Base-by-base conservation (phyloP, 2,329 filamentous ascomycete species). In the Chaetomiaceae sp. region DNA sequence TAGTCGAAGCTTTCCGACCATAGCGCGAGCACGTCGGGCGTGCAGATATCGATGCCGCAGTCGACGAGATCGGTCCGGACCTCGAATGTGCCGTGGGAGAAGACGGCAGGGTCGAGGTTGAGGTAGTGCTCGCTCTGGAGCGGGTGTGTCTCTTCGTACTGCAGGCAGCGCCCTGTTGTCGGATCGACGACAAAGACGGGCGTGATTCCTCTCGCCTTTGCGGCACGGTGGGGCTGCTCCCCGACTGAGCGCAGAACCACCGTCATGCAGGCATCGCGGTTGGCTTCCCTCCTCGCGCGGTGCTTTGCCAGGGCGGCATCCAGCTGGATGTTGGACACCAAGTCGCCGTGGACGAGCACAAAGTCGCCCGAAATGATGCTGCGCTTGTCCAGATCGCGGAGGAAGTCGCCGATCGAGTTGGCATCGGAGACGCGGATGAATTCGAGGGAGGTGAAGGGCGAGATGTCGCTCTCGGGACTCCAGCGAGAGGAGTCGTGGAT, bases 261-360 rank as follows among this genome's bases (percentile, higher is more conserved):
- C 3, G 93, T 99, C 93, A 99, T 97, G 69, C 96, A 96, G 33
- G 92, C 90, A 66, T 95, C 92, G 63, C 93, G 92, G 71, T 95
- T 89, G 48, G 84, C 83, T 63, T 85, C 81, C 53, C 90, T 82
- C 53, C 93, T 85, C 49, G 85, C 85, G 54, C 88, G 83, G 67
- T 99, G 93, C 47, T 82, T 83, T 3, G 83, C 81, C 45, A 99
- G 72, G 8, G 87, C 86, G 42, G 76, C 75, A 55, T 92, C 89
- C n/a, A 99, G 82, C 16, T 86, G 81, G 50, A 97, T 74, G 64
- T 96, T 97, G 58, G 89, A 88, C 44, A 99, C 84, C 21, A 97
- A 78, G 66, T 99, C 93, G 50, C 92, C 92, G 66, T 95, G 91
- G 2, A 97, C 89, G 8, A 95, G 74, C 30, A 99, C 76, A 63